Base-by-base conservation (phyloP, 345 rosid species). In the Abelmoschus esculentus region DNA sequence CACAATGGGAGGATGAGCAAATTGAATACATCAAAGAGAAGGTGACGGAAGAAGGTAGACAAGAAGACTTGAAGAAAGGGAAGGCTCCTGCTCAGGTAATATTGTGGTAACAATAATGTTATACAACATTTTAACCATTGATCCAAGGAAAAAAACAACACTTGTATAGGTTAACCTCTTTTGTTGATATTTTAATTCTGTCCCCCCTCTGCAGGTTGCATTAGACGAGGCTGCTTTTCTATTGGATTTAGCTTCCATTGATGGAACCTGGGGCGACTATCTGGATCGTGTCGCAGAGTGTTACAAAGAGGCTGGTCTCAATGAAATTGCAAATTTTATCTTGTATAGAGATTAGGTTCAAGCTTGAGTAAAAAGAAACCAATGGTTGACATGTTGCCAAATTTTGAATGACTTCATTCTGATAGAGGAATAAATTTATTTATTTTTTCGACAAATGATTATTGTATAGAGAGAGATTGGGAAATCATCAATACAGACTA, bases 1-100 rank as follows among this genome's bases (percentile, higher is more conserved):
- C 97, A 12, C 91, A 84, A 56, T 93, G 98, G 98, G 97, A 93
- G 58, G 97, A 87, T 67, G 93, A 93, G 70, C 97, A 89, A 72
- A 90, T 93, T 10, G 97, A 93, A 75, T 93, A 85, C 79, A 76
- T 89, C 49, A 84, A 77, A 70, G 97, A 93, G 81, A 93, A 87
- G 79, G 86, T 89, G 66, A 78, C 89, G 0, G 88, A 87, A 70
- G 96, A 86, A 76, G 98, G 98, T 70, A 84, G 84, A 72, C 76
- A 46, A 57, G 98, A 87, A 38, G 97, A 90, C 80, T 54, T 92
- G 22, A 89, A 89, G 80, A 90, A 89, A 74, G 98, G 98, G 67
- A 93, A 93, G 81, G 90, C 82, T 15, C 83, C 87, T 7, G 81
- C 86, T 18, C 97, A 90, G 91, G 89, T 92, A 77, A 44, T 70